Evolutionary conservation across 371 early-diverging fungal genomes (phyloP).

Genomic region (Haplosporangium sp.): DNA sequence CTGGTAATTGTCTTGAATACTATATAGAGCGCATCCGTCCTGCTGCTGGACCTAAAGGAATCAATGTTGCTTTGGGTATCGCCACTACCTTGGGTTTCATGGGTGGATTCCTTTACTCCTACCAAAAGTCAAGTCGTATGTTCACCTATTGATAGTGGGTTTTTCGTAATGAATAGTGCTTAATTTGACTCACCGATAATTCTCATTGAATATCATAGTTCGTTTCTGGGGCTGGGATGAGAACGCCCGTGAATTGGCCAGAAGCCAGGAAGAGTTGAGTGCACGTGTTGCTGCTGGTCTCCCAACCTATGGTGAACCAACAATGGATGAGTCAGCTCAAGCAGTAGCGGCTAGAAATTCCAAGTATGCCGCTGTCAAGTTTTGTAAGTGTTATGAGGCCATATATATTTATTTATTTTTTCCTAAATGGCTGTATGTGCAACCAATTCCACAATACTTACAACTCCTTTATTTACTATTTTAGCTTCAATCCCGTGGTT

Average conservation of each 20-base stretch:
- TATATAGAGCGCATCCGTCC: constrained; percentile 48
- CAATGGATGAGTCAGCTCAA: constrained; percentile 73
- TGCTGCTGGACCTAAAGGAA: constrained; percentile 59
- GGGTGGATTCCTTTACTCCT: constrained; percentile 79
- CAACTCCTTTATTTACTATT: background rate
- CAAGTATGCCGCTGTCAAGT: constrained; percentile 74
- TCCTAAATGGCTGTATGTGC: background rate
- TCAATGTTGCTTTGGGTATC: constrained; percentile 65
- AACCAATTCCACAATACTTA: background rate
- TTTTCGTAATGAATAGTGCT: background rate
- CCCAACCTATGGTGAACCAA: constrained; percentile 76
- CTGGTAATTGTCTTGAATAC: background rate
- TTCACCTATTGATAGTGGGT: constrained; percentile 15
- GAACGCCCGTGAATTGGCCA: constrained; percentile 84
- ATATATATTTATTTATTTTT: too few species aligned
- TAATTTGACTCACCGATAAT: too few species aligned
- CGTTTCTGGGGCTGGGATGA: constrained; percentile 96
- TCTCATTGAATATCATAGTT: constrained; percentile 58
- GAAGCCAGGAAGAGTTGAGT: constrained; percentile 76
- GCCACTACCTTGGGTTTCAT: constrained; percentile 68
- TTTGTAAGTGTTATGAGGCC: constrained; percentile 58
- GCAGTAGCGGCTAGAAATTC: constrained; percentile 78
- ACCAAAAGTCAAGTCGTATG: constrained; percentile 77
- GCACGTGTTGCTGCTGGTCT: constrained; percentile 76
- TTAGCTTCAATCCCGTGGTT: constrained; percentile 80